phyloP scores from a whole-genome alignment of 73 alveolate genomes.

The Paraurostyla sp. region DNA sequence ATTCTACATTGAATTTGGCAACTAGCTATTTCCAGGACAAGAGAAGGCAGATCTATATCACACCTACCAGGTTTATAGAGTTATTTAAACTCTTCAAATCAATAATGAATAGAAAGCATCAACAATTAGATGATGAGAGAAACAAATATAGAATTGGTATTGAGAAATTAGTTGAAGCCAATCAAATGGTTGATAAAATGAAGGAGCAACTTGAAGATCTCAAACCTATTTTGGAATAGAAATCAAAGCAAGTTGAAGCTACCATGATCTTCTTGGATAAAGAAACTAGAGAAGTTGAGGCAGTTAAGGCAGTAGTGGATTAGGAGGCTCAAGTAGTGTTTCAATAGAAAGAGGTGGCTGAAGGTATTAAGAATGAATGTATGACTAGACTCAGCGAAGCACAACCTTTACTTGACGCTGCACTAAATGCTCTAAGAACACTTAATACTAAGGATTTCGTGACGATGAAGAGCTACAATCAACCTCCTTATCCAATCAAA shows the following conservation, averaged over 20 bases:
- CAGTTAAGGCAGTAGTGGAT: constrained; percentile 89
- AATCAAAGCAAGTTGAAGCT: constrained; percentile 92
- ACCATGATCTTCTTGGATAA: constrained; percentile 89
- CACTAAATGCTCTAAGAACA: constrained; percentile 94
- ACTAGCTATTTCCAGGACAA: constrained; percentile 79
- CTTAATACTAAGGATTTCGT: constrained; percentile 92
- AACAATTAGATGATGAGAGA: constrained; percentile 82
- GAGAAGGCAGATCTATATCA: constrained; percentile 80
- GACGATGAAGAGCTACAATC: constrained; percentile 89
- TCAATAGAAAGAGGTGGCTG: constrained; percentile 90
- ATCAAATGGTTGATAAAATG: constrained; percentile 89
- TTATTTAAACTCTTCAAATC: constrained; percentile 76
- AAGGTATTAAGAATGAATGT: constrained; percentile 90
- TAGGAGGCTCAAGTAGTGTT: constrained; percentile 90
- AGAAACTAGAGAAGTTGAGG: constrained; percentile 96
- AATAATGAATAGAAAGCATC: constrained; percentile 78
- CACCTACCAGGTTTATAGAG: constrained; percentile 88
- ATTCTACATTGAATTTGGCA: constrained; percentile 76
- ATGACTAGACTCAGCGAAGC: constrained; percentile 91
- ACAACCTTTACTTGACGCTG: constrained; percentile 93
- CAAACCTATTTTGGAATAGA: constrained; percentile 93
- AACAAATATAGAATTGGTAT: constrained; percentile 93
- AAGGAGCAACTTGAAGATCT: constrained; percentile 91
- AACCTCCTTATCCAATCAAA: constrained; percentile 94
- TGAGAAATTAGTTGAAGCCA: constrained; percentile 90